Evolutionary conservation across 2,329 filamentous ascomycete species (phyloP), one percentile per base, ranked within the genome.

Genomic region (Paraphoma sp.): DNA sequence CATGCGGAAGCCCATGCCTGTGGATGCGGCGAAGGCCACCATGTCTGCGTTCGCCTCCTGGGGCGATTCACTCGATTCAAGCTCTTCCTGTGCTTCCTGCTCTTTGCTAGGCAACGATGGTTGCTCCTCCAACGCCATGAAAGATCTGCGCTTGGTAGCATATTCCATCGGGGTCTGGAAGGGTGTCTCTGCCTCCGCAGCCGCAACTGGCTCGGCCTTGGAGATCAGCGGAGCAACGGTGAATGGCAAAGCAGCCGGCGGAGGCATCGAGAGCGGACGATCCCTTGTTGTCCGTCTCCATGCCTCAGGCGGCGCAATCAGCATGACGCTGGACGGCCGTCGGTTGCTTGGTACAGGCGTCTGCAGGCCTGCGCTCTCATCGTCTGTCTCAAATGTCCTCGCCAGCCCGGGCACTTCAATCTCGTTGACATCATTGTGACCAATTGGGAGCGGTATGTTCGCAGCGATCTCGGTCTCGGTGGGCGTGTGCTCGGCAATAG

Each of bases 361-460:
- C 45, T 71, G 57, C 9, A 51, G 62, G 30, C 65, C 65, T 23
- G 59, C 62, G 42, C 59, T 65, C 38, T 74, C 69, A 2, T 53
- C 58, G 16, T 79, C 80, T 6, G 80, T 80, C 49, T 89, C 89
- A 12, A 89, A 87, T 53, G 91, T 87, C 54, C 82, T 86, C 1
- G 84, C 86, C 5, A 92, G 81, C 0, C 89, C 90, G 3, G 90
- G 90, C 44, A 92, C 84, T 68, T 95, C 90, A 42, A 96, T 95
- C 71, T 96, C 92, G 45, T 89, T 84, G 7, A 94, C 78, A 69
- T 96, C 92, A 46, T 87, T 83, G 36, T 86, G 82, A 23, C 81
- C 81, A 41, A 88, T 79, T 0, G 91, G 91, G 9, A 95, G 79
- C n/a, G 91, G 87, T 59, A 93, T 84, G 41, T 82, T 81, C 6